phyloP scores from a whole-genome alignment of 2,329 filamentous ascomycete species.

The Pseudogymnoascus sp. region DNA sequence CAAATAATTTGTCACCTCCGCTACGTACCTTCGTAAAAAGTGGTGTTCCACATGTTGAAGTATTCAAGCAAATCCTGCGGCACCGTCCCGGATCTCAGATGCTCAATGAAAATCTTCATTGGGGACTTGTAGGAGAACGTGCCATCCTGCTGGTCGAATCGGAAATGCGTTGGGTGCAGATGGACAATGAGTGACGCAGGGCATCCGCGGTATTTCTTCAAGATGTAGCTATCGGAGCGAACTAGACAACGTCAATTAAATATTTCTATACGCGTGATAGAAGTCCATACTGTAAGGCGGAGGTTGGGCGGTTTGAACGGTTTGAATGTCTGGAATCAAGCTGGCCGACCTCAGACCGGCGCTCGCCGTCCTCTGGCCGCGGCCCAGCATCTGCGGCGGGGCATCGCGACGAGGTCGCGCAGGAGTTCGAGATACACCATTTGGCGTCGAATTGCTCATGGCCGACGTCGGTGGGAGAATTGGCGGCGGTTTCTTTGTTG shows the following conservation, averaged over 20 bases:
- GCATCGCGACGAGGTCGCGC: constrained; percentile 54
- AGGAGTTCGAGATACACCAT: constrained; percentile 41
- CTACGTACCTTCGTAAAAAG: constrained; percentile 73
- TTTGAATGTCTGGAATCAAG: constrained; percentile 36
- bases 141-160: constrained; percentile 89
- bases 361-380: constrained; percentile 43
- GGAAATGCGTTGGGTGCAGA: constrained; percentile 76
- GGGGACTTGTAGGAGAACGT: constrained; percentile 89
- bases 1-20: not conserved
- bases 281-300: constrained; percentile 44
- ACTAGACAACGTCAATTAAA: constrained; percentile 42
- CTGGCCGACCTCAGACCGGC: constrained; percentile 44
- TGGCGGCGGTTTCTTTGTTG: constrained; percentile 47
- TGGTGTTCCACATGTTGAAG: constrained; percentile 61
- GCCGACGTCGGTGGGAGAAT: constrained; percentile 45
- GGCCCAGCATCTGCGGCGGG: constrained; percentile 36
- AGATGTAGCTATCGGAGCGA: constrained; percentile 66
- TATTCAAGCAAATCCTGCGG: constrained; percentile 85
- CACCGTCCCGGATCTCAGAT: constrained; percentile 67
- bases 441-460: constrained; percentile 35
- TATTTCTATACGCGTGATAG: constrained; percentile 14
- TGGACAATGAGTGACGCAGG: constrained; percentile 82
- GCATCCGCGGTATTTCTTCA: constrained; percentile 67
- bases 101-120: constrained; percentile 73
- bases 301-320: constrained; percentile 36